These are phyloP conservation scores for Cutaneotrichosporon sp. DNA, from an alignment of 1,284 basidiomycete genomes.

Conservation along the genomic window DNA sequence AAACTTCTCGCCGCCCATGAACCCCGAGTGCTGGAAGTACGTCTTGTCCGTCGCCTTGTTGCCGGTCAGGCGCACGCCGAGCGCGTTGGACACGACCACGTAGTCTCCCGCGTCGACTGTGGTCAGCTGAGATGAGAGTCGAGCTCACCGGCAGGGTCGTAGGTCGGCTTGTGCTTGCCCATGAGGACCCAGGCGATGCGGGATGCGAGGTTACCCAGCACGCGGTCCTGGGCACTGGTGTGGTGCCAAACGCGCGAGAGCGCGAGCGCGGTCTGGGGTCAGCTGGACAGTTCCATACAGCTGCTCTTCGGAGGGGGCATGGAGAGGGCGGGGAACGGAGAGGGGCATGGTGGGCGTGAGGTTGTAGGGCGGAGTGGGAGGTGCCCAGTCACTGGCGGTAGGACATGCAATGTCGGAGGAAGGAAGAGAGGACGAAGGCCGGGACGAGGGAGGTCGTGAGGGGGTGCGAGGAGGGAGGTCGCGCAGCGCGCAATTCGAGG, in stretches of 20 bases:
- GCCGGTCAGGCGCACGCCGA: constrained; percentile 83
- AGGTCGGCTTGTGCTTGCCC: constrained; percentile 99
- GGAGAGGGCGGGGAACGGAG: too few species aligned
- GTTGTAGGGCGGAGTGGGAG: too few species aligned
- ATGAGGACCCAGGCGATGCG: constrained; percentile 93
- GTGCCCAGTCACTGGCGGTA: too few species aligned
- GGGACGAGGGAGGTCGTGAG: too few species aligned
- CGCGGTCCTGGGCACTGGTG: constrained; percentile 83
- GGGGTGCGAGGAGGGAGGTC: too few species aligned
- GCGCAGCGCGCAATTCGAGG: too few species aligned
- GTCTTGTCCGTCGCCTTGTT: constrained; percentile 84
- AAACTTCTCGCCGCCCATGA: constrained; percentile 90
- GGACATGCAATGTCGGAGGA: too few species aligned
- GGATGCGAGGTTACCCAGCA: constrained; percentile 89
- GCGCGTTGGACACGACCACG: constrained; percentile 91
- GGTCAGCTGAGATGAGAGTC: too few species aligned
- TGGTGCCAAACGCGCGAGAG: constrained; percentile 95
- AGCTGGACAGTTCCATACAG: too few species aligned
- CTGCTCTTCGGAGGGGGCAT: too few species aligned
- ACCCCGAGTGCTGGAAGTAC: constrained; percentile 90
- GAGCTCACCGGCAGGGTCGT: constrained; percentile 80
- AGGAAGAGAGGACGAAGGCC: too few species aligned
- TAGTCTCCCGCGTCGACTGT: constrained; percentile 95
- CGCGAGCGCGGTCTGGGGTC: constrained; percentile 79
- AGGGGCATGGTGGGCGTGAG: too few species aligned